Conservation (phyloP, 495 filamentous ascomycete genomes). For the Penicillium canariense region DNA sequence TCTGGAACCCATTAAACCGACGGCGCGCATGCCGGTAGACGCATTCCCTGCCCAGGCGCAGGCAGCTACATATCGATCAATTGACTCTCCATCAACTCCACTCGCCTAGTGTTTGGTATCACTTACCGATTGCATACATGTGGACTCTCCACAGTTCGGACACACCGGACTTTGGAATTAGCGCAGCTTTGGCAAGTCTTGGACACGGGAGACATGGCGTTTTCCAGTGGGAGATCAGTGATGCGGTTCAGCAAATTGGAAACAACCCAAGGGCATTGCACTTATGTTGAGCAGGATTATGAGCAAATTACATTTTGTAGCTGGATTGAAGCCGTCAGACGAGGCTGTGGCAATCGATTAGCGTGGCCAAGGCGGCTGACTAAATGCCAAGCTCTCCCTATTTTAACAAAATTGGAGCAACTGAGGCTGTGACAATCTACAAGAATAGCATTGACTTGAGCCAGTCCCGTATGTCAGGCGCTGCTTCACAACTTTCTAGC, state of each 20-base stretch:
- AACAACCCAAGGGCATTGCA: background rate
- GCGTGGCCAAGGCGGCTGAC: background rate
- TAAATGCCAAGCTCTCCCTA: background rate
- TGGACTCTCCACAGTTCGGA: constrained; percentile 13
- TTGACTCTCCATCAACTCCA: background rate
- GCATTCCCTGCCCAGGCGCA: constrained; percentile 24
- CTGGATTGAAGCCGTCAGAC: background rate
- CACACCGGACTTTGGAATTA: constrained; percentile 27
- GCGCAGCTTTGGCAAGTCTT: constrained; percentile 27
- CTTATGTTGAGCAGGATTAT: background rate
- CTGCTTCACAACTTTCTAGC: too few relatives aligned
- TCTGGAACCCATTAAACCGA: constrained; percentile 25
- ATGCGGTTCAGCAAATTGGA: background rate
- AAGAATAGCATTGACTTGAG: too few relatives aligned
- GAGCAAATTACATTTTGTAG: background rate
- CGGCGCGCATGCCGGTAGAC: constrained; percentile 22
- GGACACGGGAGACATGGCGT: constrained; percentile 9
- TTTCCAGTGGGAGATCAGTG: background rate
- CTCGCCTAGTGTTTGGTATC: background rate
- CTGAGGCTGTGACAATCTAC: too few relatives aligned
- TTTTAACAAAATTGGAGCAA: too few relatives aligned
- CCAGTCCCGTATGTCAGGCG: too few relatives aligned
- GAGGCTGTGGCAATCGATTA: background rate
- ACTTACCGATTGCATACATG: constrained; percentile 18
- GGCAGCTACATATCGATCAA: constrained; percentile 11